phyloP scores from a whole-genome alignment of 768 basidiomycete genomes.

The Brasilioporus rufonigricans region DNA sequence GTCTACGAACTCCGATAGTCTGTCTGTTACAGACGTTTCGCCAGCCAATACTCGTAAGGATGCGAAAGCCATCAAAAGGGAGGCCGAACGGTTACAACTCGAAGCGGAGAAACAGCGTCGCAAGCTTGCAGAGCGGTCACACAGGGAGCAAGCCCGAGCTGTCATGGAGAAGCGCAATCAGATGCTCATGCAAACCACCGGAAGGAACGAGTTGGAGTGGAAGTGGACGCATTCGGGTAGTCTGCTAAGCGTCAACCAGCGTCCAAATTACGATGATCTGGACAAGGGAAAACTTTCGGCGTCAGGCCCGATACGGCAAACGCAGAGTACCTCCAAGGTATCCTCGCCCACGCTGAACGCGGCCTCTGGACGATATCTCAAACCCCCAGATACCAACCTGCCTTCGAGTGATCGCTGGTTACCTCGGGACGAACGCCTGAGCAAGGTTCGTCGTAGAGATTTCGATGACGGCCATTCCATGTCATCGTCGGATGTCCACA shows the following conservation, averaged over 20 bases:
- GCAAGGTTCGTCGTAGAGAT: conserved; percentile 79
- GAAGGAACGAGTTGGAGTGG: conserved; percentile 63
- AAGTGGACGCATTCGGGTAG: conserved; percentile 40
- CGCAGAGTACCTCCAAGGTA: conserved; percentile 40
- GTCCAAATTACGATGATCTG: conserved; percentile 27
- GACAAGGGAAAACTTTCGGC: conserved; percentile 52
- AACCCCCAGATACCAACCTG: conserved; percentile 34
- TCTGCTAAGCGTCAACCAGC: conserved; percentile 40
- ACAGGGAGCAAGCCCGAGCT: conserved; percentile 86
- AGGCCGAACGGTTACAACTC: conserved; percentile 70
- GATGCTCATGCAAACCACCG: conserved; percentile 57
- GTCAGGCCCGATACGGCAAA: conserved; percentile 64
- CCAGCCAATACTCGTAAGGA: conserved; percentile 46
- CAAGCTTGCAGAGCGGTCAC: conserved; percentile 66
- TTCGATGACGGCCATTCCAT: conserved; percentile 91
- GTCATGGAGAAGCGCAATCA: conserved; percentile 89
- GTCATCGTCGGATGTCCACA: conserved; percentile 84
- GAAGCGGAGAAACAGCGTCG: conserved; percentile 87
- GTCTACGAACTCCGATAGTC: conserved; percentile 73
- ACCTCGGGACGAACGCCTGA: conserved; percentile 54
- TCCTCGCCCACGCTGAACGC: conserved; percentile 54
- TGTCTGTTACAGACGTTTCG: conserved; percentile 52
- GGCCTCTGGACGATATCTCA: conserved; percentile 56
- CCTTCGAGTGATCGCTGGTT: conserved; percentile 46
- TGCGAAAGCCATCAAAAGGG: conserved; percentile 76